Base-by-base conservation (phyloP, 2,329 filamentous ascomycete species). In the Aspergillus intermedius region DNA sequence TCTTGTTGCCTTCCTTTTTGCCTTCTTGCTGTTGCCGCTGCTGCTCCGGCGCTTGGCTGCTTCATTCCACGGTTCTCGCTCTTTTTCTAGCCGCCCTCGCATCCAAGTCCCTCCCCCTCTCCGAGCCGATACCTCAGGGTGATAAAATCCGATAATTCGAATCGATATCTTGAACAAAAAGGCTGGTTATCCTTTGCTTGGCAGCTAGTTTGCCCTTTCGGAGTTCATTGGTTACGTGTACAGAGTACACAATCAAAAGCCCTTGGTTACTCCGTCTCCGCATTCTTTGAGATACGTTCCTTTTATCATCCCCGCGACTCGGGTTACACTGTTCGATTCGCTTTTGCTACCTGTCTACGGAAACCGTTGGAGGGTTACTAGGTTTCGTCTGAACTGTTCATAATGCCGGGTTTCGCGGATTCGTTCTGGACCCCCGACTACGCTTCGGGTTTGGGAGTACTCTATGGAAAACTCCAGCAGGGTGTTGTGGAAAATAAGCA, bases 391-490 rank as follows among this genome's bases (percentile, higher is more conserved):
- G 37, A 12, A 40, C n/a, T 25, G 42, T 49, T 58, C 64, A 82
- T 71, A 67, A 91, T 91, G 87, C 86, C 87, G 60, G 82, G 88
- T 62, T 97, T 98, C 73, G 84, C 90, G 60, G 89, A 91, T 74
- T 95, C 91, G 45, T 97, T 98, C 75, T 98, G 93, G 93, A 95
- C 93, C 54, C 82, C 83, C 67, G 93, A 98, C 79, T 97, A 97
- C 78, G 91, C 91, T 68, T 90, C 88, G 77, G 91, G 93, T 54
- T 81, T 98, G 57, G 91, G 91, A 48, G 90, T 97, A 56, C 81
- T 98, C 56, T 98, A 97, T 65, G 84, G 84, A 69, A 98, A 98
- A 77, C 84, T 98, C 49, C 91, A 97, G 71, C 93, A 98, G 71
- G 93, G 93, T 53, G 87, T 94, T 50, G 81, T 91, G 60, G 93